Base-by-base conservation (phyloP, 768 basidiomycete genomes). In the Podaxis rugospora region DNA sequence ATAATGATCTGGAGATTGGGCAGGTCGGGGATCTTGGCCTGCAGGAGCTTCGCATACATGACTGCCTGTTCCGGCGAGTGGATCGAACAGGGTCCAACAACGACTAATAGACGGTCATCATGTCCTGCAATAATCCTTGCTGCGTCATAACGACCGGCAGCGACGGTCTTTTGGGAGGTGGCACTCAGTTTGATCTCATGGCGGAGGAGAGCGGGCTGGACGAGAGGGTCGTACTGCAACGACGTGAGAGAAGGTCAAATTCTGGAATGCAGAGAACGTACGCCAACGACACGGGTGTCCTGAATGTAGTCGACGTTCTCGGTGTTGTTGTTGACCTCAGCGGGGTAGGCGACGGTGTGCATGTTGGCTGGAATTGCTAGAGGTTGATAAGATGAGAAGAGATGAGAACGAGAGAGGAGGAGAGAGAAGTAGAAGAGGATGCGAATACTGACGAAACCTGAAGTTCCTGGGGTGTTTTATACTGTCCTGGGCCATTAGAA, bases 61-160 rank as follows among this genome's bases (percentile, higher is more conserved):
- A 93, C 74, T 1, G 95, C 95, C 72, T 95, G 92, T 55, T 87
- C 86, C 3, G 92, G 75, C 7, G 88, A 90, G 71, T 98, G 96
- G 63, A 98, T 97, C 0, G 92, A 94, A 78, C 96, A 98, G 25
- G 96, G 96, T 2, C 96, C 96, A 65, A 98, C 89, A 68, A 98
- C 81, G 68, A 98, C 94, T 46, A 98, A 79, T 1, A 98, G 64
- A 50, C 94, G 86, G 64, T 92, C 89, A 66, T 95, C 95, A 40
- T 86, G 83, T 23, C 95, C 94, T 0, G 90, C 85, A 35, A 95
- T 79, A 66, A 96, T 86, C 61, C 85, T 80, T 0, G 94, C 91
- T 0, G 93, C 83, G 62, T 81, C 80, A 78, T 85, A 89, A 64
- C 96, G 89, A 3, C 93, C 88, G 16, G 81, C 73, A 2, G 92